These are phyloP conservation scores for Xylaria polymorpha DNA, from an alignment of 2,329 filamentous ascomycete genomes.

Conservation along the genomic window DNA sequence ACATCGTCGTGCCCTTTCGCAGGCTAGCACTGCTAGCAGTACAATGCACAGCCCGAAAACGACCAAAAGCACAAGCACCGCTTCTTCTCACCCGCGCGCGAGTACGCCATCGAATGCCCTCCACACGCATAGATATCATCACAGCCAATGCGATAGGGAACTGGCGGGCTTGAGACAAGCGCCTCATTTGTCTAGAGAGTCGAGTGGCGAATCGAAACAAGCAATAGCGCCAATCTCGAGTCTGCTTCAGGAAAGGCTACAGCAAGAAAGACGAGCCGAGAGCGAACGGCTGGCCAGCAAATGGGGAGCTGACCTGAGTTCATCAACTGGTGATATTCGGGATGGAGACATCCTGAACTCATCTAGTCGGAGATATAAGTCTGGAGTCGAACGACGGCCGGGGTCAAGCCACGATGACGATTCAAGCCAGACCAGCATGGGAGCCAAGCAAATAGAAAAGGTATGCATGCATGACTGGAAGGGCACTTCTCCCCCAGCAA, in stretches of 20 bases:
- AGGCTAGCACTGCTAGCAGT: slow-evolving; percentile 55
- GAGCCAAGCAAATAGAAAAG: slow-evolving; percentile 75
- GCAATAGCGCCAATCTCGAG: slow-evolving; percentile 57
- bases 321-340: slow-evolving; percentile 54
- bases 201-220: slow-evolving; percentile 57
- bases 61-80: slow-evolving; percentile 57
- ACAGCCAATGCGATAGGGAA: slow-evolving; percentile 53
- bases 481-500: background rate
- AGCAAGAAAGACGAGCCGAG: slow-evolving; percentile 62
- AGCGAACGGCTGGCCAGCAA: slow-evolving; percentile 57
- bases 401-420: slow-evolving; percentile 59
- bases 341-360: slow-evolving; percentile 52
- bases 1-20: slow-evolving; percentile 58
- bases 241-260: slow-evolving; percentile 67
- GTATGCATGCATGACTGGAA: slow-evolving; percentile 53
- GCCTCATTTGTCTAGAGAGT: slow-evolving; percentile 57
- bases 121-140: slow-evolving; percentile 55
- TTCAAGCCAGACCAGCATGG: slow-evolving; percentile 65
- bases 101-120: slow-evolving; percentile 54
- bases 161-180: slow-evolving; percentile 52
- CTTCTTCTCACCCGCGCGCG: slow-evolving; percentile 54
- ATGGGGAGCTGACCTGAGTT: slow-evolving; percentile 53
- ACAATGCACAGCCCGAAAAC: slow-evolving; percentile 57
- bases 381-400: slow-evolving; percentile 54
- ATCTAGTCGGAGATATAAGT: slow-evolving; percentile 51